phyloP scores from a whole-genome alignment of 768 basidiomycete genomes.

The Ephemerocybe angulata region DNA sequence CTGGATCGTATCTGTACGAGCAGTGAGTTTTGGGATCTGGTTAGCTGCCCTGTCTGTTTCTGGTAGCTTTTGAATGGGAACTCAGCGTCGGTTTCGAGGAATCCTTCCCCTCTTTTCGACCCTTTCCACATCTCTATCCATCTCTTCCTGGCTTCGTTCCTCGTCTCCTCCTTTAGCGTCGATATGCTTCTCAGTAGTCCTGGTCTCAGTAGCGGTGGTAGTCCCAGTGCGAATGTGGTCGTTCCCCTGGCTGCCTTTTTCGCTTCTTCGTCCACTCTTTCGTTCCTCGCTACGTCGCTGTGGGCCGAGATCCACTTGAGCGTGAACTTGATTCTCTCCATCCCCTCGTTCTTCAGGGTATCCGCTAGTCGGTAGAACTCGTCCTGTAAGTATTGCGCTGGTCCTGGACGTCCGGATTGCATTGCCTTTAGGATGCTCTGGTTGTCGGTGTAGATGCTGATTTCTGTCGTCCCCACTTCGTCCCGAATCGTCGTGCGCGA shows the following conservation, averaged over 20 bases:
- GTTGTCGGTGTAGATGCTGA: slow-evolving; percentile 15
- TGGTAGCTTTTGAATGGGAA: slow-evolving; percentile 14
- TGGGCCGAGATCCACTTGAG: slow-evolving; percentile 26
- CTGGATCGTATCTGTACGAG: slow-evolving; percentile 25
- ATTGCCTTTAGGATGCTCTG: slow-evolving; percentile 5
- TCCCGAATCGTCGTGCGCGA: not conserved
- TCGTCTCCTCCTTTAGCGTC: slow-evolving; percentile 11
- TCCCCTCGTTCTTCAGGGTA: not conserved
- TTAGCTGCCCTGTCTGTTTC: slow-evolving; percentile 1
- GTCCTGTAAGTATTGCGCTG: not conserved
- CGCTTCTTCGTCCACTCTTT: slow-evolving; percentile 11
- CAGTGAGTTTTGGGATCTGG: slow-evolving; percentile 9
- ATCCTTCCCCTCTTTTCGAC: slow-evolving; percentile 6
- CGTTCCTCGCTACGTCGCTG: slow-evolving; percentile 21
- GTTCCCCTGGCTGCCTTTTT: slow-evolving; percentile 23
- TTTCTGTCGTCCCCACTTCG: not conserved
- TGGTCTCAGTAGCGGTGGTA: not conserved
- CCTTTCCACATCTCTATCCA: slow-evolving; percentile 6
- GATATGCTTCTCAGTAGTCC: slow-evolving; percentile 14
- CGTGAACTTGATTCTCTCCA: not conserved
- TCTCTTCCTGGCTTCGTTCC: slow-evolving; percentile 8
- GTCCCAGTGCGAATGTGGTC: no score
- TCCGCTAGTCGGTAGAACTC: not conserved
- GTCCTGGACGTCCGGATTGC: not conserved
- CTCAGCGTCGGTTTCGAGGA: slow-evolving; percentile 7